A percentile compares a stretch with the other conserved stretches of the same genome.
Evolutionary conservation across 257 asterid genomes (phyloP).

Genomic region (Fraxinus excelsior): DNA sequence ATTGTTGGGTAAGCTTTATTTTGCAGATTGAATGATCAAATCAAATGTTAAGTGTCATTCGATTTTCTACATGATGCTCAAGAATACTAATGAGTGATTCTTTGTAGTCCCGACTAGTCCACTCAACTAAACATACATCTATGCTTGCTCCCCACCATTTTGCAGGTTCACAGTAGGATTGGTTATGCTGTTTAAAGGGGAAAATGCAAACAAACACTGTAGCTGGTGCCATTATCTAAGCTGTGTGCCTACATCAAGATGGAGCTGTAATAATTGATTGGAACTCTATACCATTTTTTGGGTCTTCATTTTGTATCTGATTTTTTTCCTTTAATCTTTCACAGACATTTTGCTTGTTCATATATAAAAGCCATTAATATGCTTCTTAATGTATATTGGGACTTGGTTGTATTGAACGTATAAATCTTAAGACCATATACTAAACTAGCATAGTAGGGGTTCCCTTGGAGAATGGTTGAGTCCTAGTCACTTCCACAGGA

Average conservation of each 20-base stretch:
- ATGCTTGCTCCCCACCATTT: not conserved
- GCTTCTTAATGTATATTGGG: conserved; percentile 19
- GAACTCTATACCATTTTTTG: not conserved
- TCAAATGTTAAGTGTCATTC: not conserved
- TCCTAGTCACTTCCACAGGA: too few species aligned
- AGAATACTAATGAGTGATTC: too few species aligned
- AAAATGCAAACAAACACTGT: conserved; percentile 69
- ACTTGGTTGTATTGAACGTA: not conserved
- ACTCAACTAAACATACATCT: not conserved
- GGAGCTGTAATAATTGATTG: conserved; percentile 62
- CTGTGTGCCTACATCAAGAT: conserved; percentile 85
- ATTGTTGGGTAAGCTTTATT: conserved; percentile 60
- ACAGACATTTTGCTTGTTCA: conserved; percentile 15
- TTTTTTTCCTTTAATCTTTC: not conserved
- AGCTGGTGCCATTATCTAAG: conserved; percentile 88
- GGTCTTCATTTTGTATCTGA: not conserved
- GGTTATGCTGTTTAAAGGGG: conserved; percentile 77
- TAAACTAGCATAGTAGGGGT: too few species aligned
- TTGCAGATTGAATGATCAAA: not conserved
- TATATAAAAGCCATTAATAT: conserved; percentile 22
- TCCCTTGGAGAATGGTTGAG: too few species aligned
- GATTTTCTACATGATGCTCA: not conserved
- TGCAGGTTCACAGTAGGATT: conserved; percentile 66
- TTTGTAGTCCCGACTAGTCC: not conserved
- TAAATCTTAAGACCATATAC: too few species aligned